Evolutionary conservation across 2,329 filamentous ascomycete genomes (phyloP), one percentile per base, ranked within the genome.

Genomic region (Diaporthe caulivora): DNA sequence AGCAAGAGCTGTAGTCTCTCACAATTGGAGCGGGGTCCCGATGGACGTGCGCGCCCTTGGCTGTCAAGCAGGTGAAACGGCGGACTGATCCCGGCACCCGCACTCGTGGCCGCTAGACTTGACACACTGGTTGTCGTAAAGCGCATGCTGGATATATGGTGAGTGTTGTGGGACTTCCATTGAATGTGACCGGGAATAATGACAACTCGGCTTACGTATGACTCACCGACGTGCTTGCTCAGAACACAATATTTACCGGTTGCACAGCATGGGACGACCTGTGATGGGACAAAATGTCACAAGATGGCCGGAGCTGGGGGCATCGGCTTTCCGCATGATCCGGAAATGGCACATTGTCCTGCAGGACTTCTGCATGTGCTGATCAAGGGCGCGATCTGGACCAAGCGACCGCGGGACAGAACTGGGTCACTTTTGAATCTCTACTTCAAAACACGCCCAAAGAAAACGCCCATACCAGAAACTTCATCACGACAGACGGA

Each of bases 1-100:
- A 40, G 47, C 29, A 47, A 67, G 62, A 44, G 24, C 58, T 62
- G 58, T 31, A n/a, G 21, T 21, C n/a, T 53, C 13, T 7, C 40
- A 51, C 62, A n/a, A 67, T 44, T 44, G 44, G 62, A 53, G 62
- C 62, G 62, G 62, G 62, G 62, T 67, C 37, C 29, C 31, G 60
- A 51, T 10, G 62, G 62, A 53, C 62, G 62, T 53, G 62, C 62
- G 62, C 44, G 47, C n/a, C 31, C 62, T 67, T 67, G 62, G 62
- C 62, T 40, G 47, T 53, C 31, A 4, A 67, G 62, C 29, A 65
- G 42, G 29, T 65, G 18, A 49, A 31, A 51, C 37, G 62, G 62
- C 47, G 17, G 47, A 65, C 44, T 44, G 47, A 53, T n/a, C 62
- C 62, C 47, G 44, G 47, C 31, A 26, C 18, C 62, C n/a, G 13